Conservation (phyloP, 1,139 yeast genomes). For the Trichomonascaceae sp. region DNA sequence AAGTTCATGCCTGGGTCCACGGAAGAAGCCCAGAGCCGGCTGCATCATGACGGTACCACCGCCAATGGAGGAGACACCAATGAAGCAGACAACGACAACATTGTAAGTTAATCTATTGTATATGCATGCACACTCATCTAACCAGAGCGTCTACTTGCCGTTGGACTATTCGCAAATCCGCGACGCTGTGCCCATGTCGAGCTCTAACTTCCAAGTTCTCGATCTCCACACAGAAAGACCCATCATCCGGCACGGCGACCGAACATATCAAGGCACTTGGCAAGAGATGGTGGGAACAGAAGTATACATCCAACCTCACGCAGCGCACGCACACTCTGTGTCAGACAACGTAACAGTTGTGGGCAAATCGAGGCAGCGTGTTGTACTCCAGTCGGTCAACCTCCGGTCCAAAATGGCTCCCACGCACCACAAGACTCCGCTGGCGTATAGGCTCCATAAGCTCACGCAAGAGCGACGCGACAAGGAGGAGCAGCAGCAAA, state of each 20-base stretch:
- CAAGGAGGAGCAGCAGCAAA: not conserved
- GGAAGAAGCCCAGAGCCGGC: slow-evolving; percentile 32
- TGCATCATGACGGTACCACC: too few relatives aligned
- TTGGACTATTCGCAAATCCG: too few relatives aligned
- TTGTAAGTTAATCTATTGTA: too few relatives aligned
- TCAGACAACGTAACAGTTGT: too few relatives aligned
- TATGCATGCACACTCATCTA: slow-evolving; percentile 1
- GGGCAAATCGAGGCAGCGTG: too few relatives aligned
- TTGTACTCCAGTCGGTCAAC: slow-evolving; percentile 9
- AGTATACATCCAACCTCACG: slow-evolving; percentile 29
- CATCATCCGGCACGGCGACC: slow-evolving; percentile 39
- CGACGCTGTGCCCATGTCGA: too few relatives aligned
- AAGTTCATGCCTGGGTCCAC: slow-evolving; percentile 66
- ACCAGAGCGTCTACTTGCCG: too few relatives aligned
- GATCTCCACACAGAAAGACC: slow-evolving; percentile 42
- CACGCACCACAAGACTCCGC: not conserved
- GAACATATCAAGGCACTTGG: slow-evolving; percentile 68
- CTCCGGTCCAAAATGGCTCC: slow-evolving; percentile 4
- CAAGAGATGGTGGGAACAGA: slow-evolving; percentile 72
- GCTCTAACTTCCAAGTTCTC: too few relatives aligned
- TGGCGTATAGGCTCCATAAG: not conserved
- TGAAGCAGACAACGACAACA: too few relatives aligned
- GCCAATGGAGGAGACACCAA: too few relatives aligned
- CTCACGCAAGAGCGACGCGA: not conserved
- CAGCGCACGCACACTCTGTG: too few relatives aligned